Base-by-base conservation (phyloP, 441 rosid genomes). In the Populus hybrid region DNA sequence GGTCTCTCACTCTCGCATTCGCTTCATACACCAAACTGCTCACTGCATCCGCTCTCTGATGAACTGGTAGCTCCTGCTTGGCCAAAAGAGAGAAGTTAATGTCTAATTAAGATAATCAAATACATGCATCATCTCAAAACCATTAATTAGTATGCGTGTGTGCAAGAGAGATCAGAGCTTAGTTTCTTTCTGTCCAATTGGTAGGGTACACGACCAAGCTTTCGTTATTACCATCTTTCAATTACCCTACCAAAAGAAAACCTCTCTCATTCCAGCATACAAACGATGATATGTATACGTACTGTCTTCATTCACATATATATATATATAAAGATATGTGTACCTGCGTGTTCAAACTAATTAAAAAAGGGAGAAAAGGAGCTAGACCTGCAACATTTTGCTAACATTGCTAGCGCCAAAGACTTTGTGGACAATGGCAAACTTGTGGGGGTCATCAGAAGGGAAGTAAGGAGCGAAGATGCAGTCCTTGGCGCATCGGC, bases 391-490 rank as follows among this genome's bases (percentile, higher is more conserved):
- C 77, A 94, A 83, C 98, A 94, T 94, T 86, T 94, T 94, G 89
- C 93, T 90, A 72, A 94, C 88, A 81, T 93, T 94, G 83, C 99
- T 94, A 2, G 99, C 99, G 4, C 99, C 99, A 50, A 94, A 93
- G 77, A 94, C 94, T 85, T 92, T 94, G 83, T 94, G 99, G 77
- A 94, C 31, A 29, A 29, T 29, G 31, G 31, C 31, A 29, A 29
- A 29, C 31, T 29, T 29, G 31, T 29, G 31, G 97, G 97, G 99
- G 53, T 94, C 97, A 7, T 93, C 92, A 11, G 98, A 84, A 64
- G 97, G 97, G 88, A 94, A 94, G 82, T 93, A 94, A 78, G 99
- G 99, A 7, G 97, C 95, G 74, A 94, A 94, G 74, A 93, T 85
- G 82, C 99, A 94, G 80, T 93, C 97, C 80, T 90, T 90, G 50